Base-by-base conservation (phyloP, 1,139 yeast species). In the Kodamaea alishanica region DNA sequence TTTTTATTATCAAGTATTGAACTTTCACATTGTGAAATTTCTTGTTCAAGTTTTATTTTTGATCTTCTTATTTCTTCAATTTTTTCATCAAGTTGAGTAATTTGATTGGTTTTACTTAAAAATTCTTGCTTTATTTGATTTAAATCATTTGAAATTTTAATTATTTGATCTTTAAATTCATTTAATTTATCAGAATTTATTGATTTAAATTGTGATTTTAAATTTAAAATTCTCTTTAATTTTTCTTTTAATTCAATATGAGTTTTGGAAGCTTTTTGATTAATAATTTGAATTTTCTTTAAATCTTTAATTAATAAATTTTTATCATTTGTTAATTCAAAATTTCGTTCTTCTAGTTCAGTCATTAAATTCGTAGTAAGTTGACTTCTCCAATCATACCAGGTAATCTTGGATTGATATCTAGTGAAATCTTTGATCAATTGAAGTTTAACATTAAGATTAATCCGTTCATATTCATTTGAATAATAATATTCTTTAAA, bases 331-430 rank as follows among this genome's bases (percentile, higher is more conserved):
- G 48, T 47, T 24, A 71, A 54, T 6, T 41, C 45, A 12, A 54
- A 53, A 28, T 53, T 46, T 42, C 60, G 67, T 29, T 54, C 56
- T 25, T 60, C 55, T 29, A 75, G 54, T 35, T 68, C 75, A 23
- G 55, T 55, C 28, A 68, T 49, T 20, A 77, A 58, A 35, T 58
- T 66, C 43, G 47, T 43, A 1, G 73, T 58, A 30, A 77, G 56
- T 43, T 73, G 73, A n/a, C 62, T 56, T 45, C 83, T 57, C 84
- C 84, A 79, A 30, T 65, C 70, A 48, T 76, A 77, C 84, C 84
- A 79, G 1, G 73, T 71, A 20, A 67, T 67, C 41, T 65, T 69
- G 2, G 83, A 76, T 49, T 73, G 73, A 30, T 64, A 66, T 26
- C 81, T 63, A 3, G 82, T 65, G 43, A 56, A 70, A 37, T 74